A percentile compares a stretch with the other conserved stretches of the same genome.
These are phyloP conservation scores for Colletotrichum sp. DNA, from an alignment of 2,329 filamentous ascomycete species.

Conservation along the genomic window DNA sequence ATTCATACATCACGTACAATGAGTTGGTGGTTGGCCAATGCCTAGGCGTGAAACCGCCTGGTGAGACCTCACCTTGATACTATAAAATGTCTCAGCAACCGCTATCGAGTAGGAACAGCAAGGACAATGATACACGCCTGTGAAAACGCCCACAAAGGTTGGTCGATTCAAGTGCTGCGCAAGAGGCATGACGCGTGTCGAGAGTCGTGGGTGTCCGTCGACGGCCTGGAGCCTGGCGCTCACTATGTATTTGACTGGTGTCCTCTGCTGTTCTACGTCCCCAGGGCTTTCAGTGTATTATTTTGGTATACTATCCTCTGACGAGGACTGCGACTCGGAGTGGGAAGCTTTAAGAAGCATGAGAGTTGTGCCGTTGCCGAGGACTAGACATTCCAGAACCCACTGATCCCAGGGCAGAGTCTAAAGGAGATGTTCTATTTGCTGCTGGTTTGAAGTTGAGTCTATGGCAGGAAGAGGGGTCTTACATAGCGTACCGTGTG, in stretches of 20 bases:
- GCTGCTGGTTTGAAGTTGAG: neutral
- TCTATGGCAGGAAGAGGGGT: neutral
- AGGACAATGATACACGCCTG: neutral
- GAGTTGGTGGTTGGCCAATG: no score
- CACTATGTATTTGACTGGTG: rapidly evolving
- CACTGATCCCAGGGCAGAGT: neutral
- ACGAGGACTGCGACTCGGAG: neutral
- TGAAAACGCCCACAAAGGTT: neutral
- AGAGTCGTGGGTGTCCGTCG: rapidly evolving
- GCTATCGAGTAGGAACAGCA: neutral
- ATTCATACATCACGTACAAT: neutral
- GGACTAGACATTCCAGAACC: neutral
- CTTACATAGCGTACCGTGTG: neutral
- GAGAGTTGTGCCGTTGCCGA: neutral
- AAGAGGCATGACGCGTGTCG: neutral
- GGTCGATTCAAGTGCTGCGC: neutral
- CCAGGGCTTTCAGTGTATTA: rapidly evolving
- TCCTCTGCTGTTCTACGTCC: neutral
- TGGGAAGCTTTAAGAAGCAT: neutral
- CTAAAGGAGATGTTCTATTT: neutral
- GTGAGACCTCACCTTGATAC: neutral
- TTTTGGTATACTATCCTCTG: neutral
- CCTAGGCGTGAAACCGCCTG: neutral
- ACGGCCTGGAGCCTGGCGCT: rapidly evolving
- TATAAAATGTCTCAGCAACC: neutral